A percentile compares a stretch with the other conserved stretches of the same genome.
Evolutionary conservation across 129 eudicot species (phyloP).

Genomic region (Saussurea involucrata): DNA sequence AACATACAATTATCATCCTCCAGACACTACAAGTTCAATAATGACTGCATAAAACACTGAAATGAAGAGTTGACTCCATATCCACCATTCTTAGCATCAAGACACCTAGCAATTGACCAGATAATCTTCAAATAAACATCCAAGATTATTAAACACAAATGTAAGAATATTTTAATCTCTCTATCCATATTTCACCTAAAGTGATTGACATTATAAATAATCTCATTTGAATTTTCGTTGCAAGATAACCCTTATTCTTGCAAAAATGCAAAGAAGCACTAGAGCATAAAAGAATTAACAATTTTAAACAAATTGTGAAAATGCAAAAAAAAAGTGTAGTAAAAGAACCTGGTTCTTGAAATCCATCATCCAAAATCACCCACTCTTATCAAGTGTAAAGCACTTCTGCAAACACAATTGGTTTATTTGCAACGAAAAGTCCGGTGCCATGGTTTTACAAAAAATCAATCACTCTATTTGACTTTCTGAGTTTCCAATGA

Average conservation of each 20-base stretch:
- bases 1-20: not conserved
- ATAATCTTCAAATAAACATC: not conserved
- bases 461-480: not conserved
- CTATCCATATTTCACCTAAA: not conserved
- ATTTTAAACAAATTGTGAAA: not conserved
- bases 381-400: not conserved
- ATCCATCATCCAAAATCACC: not conserved
- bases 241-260: not conserved
- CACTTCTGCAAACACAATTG: not conserved
- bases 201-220: not conserved
- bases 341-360: not conserved
- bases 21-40: conserved; percentile 1
- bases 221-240: not conserved
- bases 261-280: not conserved
- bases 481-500: not conserved
- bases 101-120: not conserved
- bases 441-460: not conserved
- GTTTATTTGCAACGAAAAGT: not conserved
- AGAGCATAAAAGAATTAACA: not conserved
- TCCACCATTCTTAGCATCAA: not conserved
- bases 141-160: not conserved
- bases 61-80: not conserved
- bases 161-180: not conserved
- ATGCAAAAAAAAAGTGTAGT: not conserved
- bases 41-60: not conserved